Percentiles rank a stretch among this genome's conserved stretches.
Evolutionary conservation across 2,329 filamentous ascomycete genomes (phyloP).

Genomic region (Clathrospora elynae): DNA sequence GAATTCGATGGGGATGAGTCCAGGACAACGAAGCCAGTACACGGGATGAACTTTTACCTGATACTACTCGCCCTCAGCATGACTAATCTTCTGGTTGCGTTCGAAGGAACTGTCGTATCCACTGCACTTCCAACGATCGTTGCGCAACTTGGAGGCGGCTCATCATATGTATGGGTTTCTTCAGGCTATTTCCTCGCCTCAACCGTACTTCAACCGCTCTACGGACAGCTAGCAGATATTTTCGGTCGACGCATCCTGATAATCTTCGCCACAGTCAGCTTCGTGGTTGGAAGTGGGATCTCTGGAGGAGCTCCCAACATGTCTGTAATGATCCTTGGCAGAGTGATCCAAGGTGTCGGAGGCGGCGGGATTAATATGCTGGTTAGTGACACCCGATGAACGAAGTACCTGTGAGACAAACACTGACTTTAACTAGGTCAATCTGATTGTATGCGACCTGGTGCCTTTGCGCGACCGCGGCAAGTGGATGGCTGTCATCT

Average conservation of each 20-base stretch:
- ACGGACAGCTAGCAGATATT: slow-evolving; percentile 57
- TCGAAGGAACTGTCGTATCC: slow-evolving; percentile 13
- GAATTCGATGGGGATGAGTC: not conserved
- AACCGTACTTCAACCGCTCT: slow-evolving; percentile 53
- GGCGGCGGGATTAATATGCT: slow-evolving; percentile 52
- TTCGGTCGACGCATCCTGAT: slow-evolving; percentile 54
- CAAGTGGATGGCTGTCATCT: slow-evolving; percentile 38
- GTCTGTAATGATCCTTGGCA: slow-evolving; percentile 58
- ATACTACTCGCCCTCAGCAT: slow-evolving; percentile 7
- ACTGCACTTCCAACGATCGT: slow-evolving; percentile 48
- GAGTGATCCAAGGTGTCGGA: slow-evolving; percentile 58
- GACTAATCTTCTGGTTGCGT: slow-evolving; percentile 7
- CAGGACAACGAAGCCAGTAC: not conserved
- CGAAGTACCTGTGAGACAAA: too few relatives aligned
- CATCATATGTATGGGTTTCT: slow-evolving; percentile 45
- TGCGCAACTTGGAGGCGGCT: slow-evolving; percentile 29
- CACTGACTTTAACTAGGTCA: too few relatives aligned
- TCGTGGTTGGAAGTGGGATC: slow-evolving; percentile 59
- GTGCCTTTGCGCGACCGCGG: slow-evolving; percentile 53
- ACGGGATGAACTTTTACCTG: slow-evolving; percentile 3
- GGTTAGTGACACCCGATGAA: too few relatives aligned
- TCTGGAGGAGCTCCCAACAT: slow-evolving; percentile 54
- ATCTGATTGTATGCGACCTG: slow-evolving; percentile 56
- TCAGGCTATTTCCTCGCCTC: slow-evolving; percentile 42
- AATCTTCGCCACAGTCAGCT: slow-evolving; percentile 49